These are phyloP conservation scores for Trichosanthes truncata DNA, from an alignment of 306 rosid genomes.

Conservation along the genomic window DNA sequence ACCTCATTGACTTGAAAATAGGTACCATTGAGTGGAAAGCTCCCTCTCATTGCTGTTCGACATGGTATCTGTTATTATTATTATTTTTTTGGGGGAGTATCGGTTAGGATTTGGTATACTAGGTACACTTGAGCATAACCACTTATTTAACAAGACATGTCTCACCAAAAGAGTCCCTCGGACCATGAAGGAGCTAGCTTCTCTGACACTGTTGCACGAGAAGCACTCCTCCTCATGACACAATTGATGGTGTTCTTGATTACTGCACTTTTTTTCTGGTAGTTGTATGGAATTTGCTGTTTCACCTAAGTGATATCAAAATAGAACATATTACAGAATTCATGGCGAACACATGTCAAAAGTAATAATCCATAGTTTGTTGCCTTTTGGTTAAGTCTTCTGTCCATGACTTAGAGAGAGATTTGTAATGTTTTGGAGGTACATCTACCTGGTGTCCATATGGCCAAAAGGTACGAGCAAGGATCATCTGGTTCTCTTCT, in stretches of 20 bases:
- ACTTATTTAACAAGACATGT: not conserved
- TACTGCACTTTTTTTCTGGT: slow-evolving; percentile 65
- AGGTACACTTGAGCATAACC: not conserved
- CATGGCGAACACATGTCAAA: slow-evolving; percentile 15
- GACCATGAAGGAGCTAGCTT: slow-evolving; percentile 63
- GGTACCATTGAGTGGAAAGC: slow-evolving; percentile 93
- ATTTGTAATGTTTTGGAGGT: not conserved
- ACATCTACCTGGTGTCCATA: slow-evolving; percentile 95
- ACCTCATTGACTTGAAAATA: slow-evolving; percentile 99
- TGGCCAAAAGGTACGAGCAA: slow-evolving; percentile 81
- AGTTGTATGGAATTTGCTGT: slow-evolving; percentile 74
- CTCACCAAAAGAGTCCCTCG: slow-evolving; percentile 87
- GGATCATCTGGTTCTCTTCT: slow-evolving; percentile 92
- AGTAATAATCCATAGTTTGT: not conserved
- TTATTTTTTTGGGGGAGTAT: not conserved
- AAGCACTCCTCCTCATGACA: slow-evolving; percentile 73
- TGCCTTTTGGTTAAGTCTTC: not conserved
- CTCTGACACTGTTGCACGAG: slow-evolving; percentile 75
- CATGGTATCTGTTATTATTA: slow-evolving; percentile 63
- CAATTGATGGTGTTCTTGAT: slow-evolving; percentile 45
- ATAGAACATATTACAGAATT: slow-evolving; percentile 15
- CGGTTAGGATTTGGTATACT: not conserved
- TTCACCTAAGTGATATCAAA: slow-evolving; percentile 57
- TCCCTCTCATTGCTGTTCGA: slow-evolving; percentile 88
- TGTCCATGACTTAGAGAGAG: not conserved